Conservation (phyloP, 2,329 filamentous ascomycete species). For the Pyrenophora graminea region DNA sequence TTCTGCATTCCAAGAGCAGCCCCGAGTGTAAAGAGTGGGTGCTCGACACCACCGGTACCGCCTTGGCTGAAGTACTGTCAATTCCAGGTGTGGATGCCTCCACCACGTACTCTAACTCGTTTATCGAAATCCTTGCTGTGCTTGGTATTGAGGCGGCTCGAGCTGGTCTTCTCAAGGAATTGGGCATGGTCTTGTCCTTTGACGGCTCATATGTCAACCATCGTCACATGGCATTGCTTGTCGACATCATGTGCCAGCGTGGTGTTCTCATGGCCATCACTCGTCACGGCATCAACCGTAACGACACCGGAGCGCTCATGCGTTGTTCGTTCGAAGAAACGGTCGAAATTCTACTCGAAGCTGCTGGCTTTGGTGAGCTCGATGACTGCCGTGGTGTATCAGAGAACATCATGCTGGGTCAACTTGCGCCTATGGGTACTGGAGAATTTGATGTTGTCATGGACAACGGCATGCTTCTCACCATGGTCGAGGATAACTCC, state of each 20-base stretch:
- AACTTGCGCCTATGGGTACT: constrained; percentile 95
- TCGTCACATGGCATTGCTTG: constrained; percentile 90
- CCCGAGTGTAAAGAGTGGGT: constrained; percentile 87
- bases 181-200: constrained; percentile 92
- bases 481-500: constrained; percentile 89
- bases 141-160: constrained; percentile 96
- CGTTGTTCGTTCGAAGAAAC: constrained; percentile 99
- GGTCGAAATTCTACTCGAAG: constrained; percentile 95
- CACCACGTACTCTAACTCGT: constrained; percentile 91
- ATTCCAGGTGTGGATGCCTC: constrained; percentile 86
- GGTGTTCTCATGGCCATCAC: constrained; percentile 95
- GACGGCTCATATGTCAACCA: constrained; percentile 99
- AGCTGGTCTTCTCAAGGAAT: constrained; percentile 80
- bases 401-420: constrained; percentile 97
- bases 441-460: constrained; percentile 93
- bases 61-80: constrained; percentile 79
- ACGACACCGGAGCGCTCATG: constrained; percentile 97
- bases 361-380: constrained; percentile 89
- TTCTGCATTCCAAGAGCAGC: constrained; percentile 75
- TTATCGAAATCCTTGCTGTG: constrained; percentile 91
- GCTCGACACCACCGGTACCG: constrained; percentile 89
- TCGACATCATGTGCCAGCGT: constrained; percentile 97
- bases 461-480: constrained; percentile 94
- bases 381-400: constrained; percentile 98
- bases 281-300: constrained; percentile 96